These are phyloP conservation scores for Lonicera japonica DNA, from an alignment of 129 eudicot species.

Conservation along the genomic window DNA sequence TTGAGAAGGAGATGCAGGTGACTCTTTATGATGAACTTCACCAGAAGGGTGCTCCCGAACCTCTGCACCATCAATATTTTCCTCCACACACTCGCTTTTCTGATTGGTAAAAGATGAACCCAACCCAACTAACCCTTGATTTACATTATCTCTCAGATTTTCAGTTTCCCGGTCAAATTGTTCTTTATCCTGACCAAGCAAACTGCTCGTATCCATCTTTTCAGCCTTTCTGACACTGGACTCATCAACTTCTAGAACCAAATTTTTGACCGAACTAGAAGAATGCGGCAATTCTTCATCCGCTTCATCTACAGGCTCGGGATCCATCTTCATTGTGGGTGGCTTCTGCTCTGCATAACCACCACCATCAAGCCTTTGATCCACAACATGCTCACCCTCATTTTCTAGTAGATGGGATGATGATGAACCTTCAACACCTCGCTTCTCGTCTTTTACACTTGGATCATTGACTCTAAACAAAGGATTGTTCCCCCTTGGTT, in stretches of 20 bases:
- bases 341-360: not conserved
- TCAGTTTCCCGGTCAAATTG: not conserved
- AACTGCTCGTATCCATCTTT: conserved; percentile 3
- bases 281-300: not conserved
- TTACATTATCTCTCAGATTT: not conserved
- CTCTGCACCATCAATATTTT: conserved; percentile 15
- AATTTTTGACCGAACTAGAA: conserved; percentile 1
- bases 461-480: not conserved
- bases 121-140: not conserved
- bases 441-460: conserved; percentile 5
- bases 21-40: conserved; percentile 2
- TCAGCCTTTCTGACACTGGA: not conserved
- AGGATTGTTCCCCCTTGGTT: not conserved
- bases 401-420: not conserved
- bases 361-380: not conserved
- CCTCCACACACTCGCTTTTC: not conserved
- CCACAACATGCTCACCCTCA: not conserved
- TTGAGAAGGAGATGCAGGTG: conserved; percentile 1
- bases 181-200: not conserved
- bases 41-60: not conserved
- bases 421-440: conserved; percentile 5
- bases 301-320: not conserved
- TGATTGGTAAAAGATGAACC: conserved; percentile 4
- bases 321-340: not conserved
- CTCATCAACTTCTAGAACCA: not conserved